Percentiles rank a stretch among this genome's conserved stretches.
phyloP scores from a whole-genome alignment of 805 yeast species.

The Sugiyamaella valdiviana region DNA sequence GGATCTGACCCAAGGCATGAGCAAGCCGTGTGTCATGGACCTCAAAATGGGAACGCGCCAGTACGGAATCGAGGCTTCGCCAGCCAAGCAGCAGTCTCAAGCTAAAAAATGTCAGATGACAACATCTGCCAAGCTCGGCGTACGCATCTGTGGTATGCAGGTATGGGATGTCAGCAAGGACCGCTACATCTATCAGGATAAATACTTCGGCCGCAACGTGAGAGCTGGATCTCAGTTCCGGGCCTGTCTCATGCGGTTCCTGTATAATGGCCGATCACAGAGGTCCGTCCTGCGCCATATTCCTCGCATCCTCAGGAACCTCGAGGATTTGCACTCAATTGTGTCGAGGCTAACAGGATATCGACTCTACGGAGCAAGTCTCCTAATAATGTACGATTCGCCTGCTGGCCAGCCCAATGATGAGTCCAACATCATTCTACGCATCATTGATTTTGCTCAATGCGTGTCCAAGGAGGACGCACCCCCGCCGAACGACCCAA shows the following conservation, averaged over 20 bases:
- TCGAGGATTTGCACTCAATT: conserved; percentile 52
- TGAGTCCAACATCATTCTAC: conserved; percentile 36
- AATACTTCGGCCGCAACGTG: conserved; percentile 83
- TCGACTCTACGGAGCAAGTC: conserved; percentile 85
- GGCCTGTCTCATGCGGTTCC: conserved; percentile 63
- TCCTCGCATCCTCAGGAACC: conserved; percentile 54
- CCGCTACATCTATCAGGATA: conserved; percentile 66
- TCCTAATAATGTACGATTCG: conserved; percentile 86
- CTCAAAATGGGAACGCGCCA: conserved; percentile 98
- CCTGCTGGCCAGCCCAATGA: conserved; percentile 11
- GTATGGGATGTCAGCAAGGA: conserved; percentile 51
- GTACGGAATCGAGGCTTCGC: conserved; percentile 88
- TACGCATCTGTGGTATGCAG: conserved; percentile 92
- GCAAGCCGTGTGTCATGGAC: conserved; percentile 85
- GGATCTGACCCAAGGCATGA: conserved; percentile 80
- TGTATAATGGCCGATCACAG: conserved; percentile 64
- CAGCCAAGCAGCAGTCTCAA: conserved; percentile 70
- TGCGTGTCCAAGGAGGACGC: conserved; percentile 65
- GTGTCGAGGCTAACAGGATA: conserved; percentile 60
- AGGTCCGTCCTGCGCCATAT: conserved; percentile 60
- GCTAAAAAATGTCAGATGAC: conserved; percentile 72
- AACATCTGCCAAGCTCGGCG: conserved; percentile 78
- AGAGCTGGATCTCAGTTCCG: conserved; percentile 69
- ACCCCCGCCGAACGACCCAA: conserved; percentile 28
- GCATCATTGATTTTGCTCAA: conserved; percentile 93